phyloP scores from a whole-genome alignment of 2,329 filamentous ascomycete species.

The Ophiosphaerella narmari region DNA sequence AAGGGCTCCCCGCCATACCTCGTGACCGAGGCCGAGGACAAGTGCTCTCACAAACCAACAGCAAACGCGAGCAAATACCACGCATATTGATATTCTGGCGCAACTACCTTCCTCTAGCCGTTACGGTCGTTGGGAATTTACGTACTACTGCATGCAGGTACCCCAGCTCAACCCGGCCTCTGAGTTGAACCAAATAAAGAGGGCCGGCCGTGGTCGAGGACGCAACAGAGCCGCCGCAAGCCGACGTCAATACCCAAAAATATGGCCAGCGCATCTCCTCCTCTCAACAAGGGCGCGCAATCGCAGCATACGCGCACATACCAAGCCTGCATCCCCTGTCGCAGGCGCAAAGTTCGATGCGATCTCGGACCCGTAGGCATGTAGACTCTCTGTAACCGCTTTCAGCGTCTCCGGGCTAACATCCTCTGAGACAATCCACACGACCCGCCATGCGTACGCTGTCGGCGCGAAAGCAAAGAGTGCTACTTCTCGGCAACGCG shows the following conservation, averaged over 20 bases:
- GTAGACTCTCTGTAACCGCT: conserved; percentile 25
- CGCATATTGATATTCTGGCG: not conserved
- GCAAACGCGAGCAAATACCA: not conserved
- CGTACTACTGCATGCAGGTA: conserved; percentile 18
- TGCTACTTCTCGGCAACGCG: conserved; percentile 96
- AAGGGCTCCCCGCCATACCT: no score
- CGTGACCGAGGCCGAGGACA: no score
- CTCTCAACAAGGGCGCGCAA: conserved; percentile 9
- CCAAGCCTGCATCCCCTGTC: conserved; percentile 59
- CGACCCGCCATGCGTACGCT: conserved; percentile 91
- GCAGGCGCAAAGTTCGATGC: conserved; percentile 62
- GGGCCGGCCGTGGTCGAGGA: not conserved
- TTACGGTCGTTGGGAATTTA: conserved; percentile 11
- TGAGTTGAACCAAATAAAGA: conserved; percentile 9
- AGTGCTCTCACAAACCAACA: no score
- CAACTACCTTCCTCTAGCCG: conserved; percentile 17
- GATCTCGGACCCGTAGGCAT: conserved; percentile 27
- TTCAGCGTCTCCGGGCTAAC: not conserved
- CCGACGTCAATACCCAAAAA: conserved; percentile 22
- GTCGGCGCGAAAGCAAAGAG: conserved; percentile 91
- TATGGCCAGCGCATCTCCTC: conserved; percentile 31
- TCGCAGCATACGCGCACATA: conserved; percentile 45
- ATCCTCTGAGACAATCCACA: conserved; percentile 62
- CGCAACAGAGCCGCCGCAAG: conserved; percentile 19
- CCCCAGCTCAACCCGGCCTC: not conserved